These are phyloP conservation scores for Ogataea degrootiae DNA, from an alignment of 805 yeast genomes.

Conservation along the genomic window DNA sequence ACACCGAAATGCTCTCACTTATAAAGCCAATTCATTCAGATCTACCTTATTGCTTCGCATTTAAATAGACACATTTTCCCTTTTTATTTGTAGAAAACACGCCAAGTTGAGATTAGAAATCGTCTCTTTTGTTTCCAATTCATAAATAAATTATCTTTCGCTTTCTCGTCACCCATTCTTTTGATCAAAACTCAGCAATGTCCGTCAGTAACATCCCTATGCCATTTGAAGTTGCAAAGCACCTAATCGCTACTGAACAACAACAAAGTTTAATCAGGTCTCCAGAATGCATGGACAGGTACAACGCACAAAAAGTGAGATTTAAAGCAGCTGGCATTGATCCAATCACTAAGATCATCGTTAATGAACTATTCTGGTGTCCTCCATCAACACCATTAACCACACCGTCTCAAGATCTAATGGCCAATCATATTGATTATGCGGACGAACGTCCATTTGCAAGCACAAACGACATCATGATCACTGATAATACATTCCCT, in stretches of 20 bases:
- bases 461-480: slow-evolving; percentile 37
- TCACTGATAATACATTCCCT: slow-evolving; percentile 59
- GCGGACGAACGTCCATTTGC: slow-evolving; percentile 38
- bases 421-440: slow-evolving; percentile 19
- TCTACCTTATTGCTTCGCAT: no score
- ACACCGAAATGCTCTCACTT: no score
- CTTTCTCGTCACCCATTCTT: background rate
- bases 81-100: no score
- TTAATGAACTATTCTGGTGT: slow-evolving; percentile 48
- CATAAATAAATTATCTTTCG: no score
- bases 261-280: slow-evolving; percentile 49
- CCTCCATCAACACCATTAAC: slow-evolving; percentile 18
- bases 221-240: slow-evolving; percentile 40
- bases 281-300: slow-evolving; percentile 36
- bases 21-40: no score
- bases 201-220: slow-evolving; percentile 31
- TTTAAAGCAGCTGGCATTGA: slow-evolving; percentile 33
- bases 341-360: slow-evolving; percentile 45
- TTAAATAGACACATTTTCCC: no score
- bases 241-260: slow-evolving; percentile 36
- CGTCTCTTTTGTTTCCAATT: no score
- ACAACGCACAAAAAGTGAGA: slow-evolving; percentile 40
- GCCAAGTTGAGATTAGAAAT: no score
- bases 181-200: slow-evolving; percentile 2
- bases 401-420: slow-evolving; percentile 7